These are phyloP conservation scores for Vickermania spadyakhi DNA, from an alignment of 208 protist species.

Conservation along the genomic window DNA sequence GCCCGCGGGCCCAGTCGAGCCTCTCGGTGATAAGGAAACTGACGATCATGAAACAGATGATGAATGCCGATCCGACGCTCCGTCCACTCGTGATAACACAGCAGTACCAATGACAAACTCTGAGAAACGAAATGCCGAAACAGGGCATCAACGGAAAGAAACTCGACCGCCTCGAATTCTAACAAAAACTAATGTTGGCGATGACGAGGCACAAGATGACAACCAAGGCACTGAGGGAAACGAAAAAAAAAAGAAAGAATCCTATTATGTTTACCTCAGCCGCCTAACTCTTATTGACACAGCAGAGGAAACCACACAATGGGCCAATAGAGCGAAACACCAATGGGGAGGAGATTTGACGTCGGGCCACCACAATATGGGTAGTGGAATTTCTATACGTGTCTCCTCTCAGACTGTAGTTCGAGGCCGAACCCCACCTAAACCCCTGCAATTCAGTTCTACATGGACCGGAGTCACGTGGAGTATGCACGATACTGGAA, in stretches of 20 bases:
- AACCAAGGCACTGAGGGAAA: too few relatives aligned
- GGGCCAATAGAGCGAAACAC: slow-evolving; percentile 36
- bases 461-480: slow-evolving; percentile 29
- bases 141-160: too few relatives aligned
- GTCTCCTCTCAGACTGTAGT: slow-evolving; percentile 40
- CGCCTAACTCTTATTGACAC: slow-evolving; percentile 78
- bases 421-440: slow-evolving; percentile 34
- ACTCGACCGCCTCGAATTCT: too few relatives aligned
- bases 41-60: too few relatives aligned
- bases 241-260: background rate
- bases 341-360: slow-evolving; percentile 54
- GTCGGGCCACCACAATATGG: slow-evolving; percentile 7
- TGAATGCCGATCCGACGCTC: too few relatives aligned
- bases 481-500: slow-evolving; percentile 15
- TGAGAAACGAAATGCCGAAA: too few relatives aligned
- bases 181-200: too few relatives aligned
- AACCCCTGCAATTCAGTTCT: slow-evolving; percentile 29
- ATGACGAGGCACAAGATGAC: too few relatives aligned
- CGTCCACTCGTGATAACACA: too few relatives aligned
- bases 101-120: too few relatives aligned
- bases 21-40: too few relatives aligned
- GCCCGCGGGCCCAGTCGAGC: too few relatives aligned
- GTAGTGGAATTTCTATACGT: slow-evolving; percentile 39
- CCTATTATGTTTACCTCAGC: slow-evolving; percentile 11
- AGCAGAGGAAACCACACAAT: slow-evolving; percentile 58